phyloP scores from a whole-genome alignment of 2,329 filamentous ascomycete species.

The Cytospora piceae region DNA sequence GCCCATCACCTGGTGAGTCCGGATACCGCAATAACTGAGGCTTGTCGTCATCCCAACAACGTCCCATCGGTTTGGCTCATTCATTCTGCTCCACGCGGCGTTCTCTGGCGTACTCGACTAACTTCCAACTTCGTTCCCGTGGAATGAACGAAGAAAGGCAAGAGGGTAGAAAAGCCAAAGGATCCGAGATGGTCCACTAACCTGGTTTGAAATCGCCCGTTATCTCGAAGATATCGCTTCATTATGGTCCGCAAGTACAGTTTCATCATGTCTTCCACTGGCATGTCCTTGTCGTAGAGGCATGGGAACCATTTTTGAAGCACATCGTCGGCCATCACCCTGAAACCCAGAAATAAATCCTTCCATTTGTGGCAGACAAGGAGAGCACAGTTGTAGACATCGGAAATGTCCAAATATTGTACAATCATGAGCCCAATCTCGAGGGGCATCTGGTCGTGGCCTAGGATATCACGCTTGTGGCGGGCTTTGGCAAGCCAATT shows the following conservation, averaged over 20 bases:
- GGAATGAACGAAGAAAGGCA: no score
- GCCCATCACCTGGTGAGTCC: not conserved
- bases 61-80: no score
- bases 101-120: not conserved
- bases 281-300: not conserved
- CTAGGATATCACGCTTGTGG: conserved; percentile 9
- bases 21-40: no score
- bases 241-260: not conserved
- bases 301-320: conserved; percentile 4
- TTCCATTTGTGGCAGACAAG: conserved; percentile 22
- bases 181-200: not conserved
- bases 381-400: conserved; percentile 11
- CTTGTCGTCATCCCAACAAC: no score
- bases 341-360: not conserved
- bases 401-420: conserved; percentile 5
- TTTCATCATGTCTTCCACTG: no score
- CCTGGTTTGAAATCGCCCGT: conserved; percentile 15
- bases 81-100: no score
- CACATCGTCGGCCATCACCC: not conserved
- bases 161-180: no score
- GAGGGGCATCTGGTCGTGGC: not conserved
- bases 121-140: no score
- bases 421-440: conserved; percentile 21
- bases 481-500: not conserved
- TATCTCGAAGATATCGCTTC: conserved; percentile 5